Conservation (phyloP, 1,284 basidiomycete genomes). For the Irpex lacteus region DNA sequence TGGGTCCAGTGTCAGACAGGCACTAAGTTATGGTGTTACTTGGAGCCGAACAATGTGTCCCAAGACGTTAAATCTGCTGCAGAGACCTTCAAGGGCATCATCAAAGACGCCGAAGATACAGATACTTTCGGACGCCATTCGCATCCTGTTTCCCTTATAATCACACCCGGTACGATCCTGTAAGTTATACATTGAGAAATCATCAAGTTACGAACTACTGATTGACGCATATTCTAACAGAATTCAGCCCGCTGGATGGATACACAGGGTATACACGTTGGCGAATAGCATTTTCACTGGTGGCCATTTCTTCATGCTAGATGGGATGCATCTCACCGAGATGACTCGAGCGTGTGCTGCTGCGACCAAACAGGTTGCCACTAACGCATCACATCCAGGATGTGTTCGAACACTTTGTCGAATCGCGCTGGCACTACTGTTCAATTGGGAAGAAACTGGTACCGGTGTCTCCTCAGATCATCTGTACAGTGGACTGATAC, state of each 20-base stretch:
- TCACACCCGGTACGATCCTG: not conserved
- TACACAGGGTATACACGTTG: not conserved
- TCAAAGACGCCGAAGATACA: not conserved
- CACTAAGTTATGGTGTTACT: not conserved
- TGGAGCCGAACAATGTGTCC: not conserved
- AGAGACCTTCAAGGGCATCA: not conserved
- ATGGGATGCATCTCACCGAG: not conserved
- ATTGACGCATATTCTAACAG: not conserved
- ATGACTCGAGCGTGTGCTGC: not conserved
- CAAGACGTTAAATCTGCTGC: not conserved
- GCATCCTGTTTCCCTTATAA: not conserved
- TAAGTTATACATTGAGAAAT: not conserved
- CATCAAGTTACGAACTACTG: not conserved
- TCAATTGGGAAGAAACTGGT: no score
- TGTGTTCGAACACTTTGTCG: not conserved
- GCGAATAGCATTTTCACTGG: not conserved
- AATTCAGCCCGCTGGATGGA: not conserved
- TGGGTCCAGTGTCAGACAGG: not conserved
- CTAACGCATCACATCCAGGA: not conserved
- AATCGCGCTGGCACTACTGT: not conserved
- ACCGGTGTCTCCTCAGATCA: not conserved
- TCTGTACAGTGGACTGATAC: not conserved
- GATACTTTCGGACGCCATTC: not conserved
- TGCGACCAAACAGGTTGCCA: not conserved
- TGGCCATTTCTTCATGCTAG: not conserved